Evolutionary conservation across 768 basidiomycete species (phyloP).

Genomic region (Mycena galericulata): DNA sequence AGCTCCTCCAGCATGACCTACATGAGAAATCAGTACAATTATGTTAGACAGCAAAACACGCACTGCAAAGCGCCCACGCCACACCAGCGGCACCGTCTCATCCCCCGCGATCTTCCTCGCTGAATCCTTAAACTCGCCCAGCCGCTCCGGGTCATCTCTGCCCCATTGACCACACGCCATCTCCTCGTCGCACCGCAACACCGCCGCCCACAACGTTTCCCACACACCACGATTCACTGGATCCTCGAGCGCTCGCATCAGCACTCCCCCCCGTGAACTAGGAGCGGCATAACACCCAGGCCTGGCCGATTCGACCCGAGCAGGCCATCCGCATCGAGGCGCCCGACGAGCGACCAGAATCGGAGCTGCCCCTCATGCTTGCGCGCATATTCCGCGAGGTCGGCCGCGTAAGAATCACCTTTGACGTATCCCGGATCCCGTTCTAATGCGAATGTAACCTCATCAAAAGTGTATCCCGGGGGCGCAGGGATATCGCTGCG

Average conservation of each 20-base stretch:
- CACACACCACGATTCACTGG: slow-evolving; percentile 13
- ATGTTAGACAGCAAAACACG: background rate
- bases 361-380: slow-evolving; percentile 19
- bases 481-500: too few relatives aligned
- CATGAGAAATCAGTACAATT: background rate
- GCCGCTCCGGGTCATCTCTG: too few relatives aligned
- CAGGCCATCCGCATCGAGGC: slow-evolving; percentile 2
- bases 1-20: slow-evolving; percentile 13
- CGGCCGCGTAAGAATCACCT: background rate
- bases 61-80: too few relatives aligned
- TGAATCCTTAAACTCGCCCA: too few relatives aligned
- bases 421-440: background rate
- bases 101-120: too few relatives aligned
- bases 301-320: too few relatives aligned
- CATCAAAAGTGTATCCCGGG: too few relatives aligned
- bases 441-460: background rate
- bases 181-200: too few relatives aligned
- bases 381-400: slow-evolving; percentile 14
- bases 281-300: background rate
- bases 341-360: slow-evolving; percentile 27
- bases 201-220: slow-evolving; percentile 28
- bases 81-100: too few relatives aligned
- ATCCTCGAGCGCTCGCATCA: slow-evolving; percentile 19
- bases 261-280: background rate
- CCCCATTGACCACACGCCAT: too few relatives aligned